Conservation (phyloP, 257 asterid species). For the Pogostemon cablin region DNA sequence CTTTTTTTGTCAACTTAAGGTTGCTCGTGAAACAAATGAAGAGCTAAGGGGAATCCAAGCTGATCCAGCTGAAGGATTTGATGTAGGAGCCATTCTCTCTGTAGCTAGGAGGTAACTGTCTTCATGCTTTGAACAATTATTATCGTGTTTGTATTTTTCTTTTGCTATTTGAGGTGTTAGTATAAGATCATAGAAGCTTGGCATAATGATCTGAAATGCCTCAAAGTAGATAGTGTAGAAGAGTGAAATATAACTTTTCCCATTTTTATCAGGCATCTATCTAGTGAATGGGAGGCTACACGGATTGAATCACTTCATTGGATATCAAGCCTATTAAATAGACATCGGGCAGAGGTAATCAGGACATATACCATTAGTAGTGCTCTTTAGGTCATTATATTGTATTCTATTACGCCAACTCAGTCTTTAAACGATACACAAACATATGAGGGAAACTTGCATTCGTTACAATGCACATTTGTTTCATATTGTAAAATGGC, state of each 20-base stretch:
- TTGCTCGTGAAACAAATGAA: slow-evolving; percentile 97
- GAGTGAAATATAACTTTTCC: background rate
- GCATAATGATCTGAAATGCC: slow-evolving; percentile 18
- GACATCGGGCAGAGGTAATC: slow-evolving; percentile 77
- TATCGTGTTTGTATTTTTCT: slow-evolving; percentile 22
- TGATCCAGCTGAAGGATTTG: slow-evolving; percentile 84
- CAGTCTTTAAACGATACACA: background rate
- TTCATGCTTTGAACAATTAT: slow-evolving; percentile 23
- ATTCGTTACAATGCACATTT: slow-evolving; percentile 4
- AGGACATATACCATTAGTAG: slow-evolving; percentile 8
- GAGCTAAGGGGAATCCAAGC: slow-evolving; percentile 89
- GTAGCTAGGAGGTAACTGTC: slow-evolving; percentile 81
- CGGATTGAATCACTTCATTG: slow-evolving; percentile 97
- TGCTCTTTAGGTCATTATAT: slow-evolving; percentile 12
- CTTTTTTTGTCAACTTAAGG: slow-evolving; percentile 48
- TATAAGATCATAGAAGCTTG: slow-evolving; percentile 9
- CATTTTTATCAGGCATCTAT: slow-evolving; percentile 67
- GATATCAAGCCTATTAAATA: slow-evolving; percentile 74
- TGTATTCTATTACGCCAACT: slow-evolving; percentile 12
- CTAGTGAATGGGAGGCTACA: slow-evolving; percentile 97
- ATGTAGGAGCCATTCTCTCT: slow-evolving; percentile 84
- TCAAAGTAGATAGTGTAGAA: slow-evolving; percentile 5
- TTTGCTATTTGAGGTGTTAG: slow-evolving; percentile 16
- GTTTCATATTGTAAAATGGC: slow-evolving; percentile 1
- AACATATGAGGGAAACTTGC: background rate